Evolutionary conservation across 495 filamentous ascomycete species (phyloP), one percentile per base, ranked within the genome.

Genomic region (Parathielavia hyrcaniae): DNA sequence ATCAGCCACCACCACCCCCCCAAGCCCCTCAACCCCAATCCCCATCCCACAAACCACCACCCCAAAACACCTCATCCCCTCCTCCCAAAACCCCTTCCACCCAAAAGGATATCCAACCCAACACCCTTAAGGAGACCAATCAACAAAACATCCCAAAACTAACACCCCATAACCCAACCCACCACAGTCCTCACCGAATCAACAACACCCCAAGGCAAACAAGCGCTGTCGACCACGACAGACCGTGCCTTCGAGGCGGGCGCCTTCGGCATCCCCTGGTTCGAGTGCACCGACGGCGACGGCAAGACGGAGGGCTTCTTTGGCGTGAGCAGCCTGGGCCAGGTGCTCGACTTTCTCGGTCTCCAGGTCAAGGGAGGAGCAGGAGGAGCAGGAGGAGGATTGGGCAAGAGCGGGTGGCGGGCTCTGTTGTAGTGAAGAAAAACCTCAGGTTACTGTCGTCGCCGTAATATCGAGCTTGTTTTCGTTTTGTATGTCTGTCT

Each of bases 221-320:
- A 73, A 10, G 48, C 69, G 5, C 65, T 90, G 47, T 63, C 51
- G 0, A 63, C 71, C 23, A 85, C 84, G 51, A 88, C 86, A 0
- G 76, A 86, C 38, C 54, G 58, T 16, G 81, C 83, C 2, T 78
- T 89, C 46, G 71, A 64, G 23, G 71, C 78, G 8, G 86, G 84
- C 8, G 84, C 83, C 1, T 91, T 91, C 70, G 87, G 86, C 6
- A 63, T 90, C 30, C 87, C 87, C 0, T 90, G 85, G 85, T 80
- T 86, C 60, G 78, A 81, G 34, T 84, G 84, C 71, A 81, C 81
- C 19, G 82, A 87, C 64, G 35, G 68, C 6, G 67, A 78, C 39
- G 85, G 85, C 5, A 64, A 80, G 62, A 86, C 67, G 11, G 83
- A 90, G 50, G 72, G 75, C 0, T 88, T 86, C 69, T 89, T 81